phyloP scores from a whole-genome alignment of 2,329 filamentous ascomycete species.

The Sclerotinia subarctica region DNA sequence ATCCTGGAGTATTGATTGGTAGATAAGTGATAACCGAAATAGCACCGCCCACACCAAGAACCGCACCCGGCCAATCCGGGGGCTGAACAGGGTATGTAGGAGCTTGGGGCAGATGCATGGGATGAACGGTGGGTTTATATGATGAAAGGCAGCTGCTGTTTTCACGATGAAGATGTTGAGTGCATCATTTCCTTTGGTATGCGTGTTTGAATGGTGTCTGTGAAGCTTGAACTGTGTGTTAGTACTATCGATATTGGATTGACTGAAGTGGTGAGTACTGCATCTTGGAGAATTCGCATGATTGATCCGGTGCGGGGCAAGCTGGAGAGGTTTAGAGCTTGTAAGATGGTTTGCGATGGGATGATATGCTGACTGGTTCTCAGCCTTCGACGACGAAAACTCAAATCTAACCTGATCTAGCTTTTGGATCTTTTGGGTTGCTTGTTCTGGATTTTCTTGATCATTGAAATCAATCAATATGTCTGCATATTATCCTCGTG shows the following conservation, averaged over 20 bases:
- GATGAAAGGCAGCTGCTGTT: slow-evolving; percentile 2
- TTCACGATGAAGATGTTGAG: not conserved
- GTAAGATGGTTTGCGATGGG: not conserved
- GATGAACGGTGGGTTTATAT: not conserved
- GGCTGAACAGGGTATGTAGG: not conserved
- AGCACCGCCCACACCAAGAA: slow-evolving; percentile 12
- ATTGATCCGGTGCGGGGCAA: slow-evolving; percentile 12
- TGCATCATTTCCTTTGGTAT: not conserved
- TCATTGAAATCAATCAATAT: slow-evolving; percentile 25
- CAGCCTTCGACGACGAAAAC: not conserved
- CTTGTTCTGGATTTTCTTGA: not conserved
- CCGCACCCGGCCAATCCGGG: slow-evolving; percentile 1
- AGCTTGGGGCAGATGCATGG: not conserved
- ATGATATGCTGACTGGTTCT: slow-evolving; percentile 13
- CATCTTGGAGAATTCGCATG: not conserved
- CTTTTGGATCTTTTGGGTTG: not conserved
- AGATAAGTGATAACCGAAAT: not conserved
- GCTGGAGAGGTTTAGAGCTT: not conserved
- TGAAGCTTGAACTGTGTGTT: not conserved
- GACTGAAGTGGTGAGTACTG: not conserved
- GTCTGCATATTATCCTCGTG: slow-evolving; percentile 40
- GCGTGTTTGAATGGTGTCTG: not conserved
- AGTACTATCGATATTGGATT: not conserved
- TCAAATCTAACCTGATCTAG: not conserved
- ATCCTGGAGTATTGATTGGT: not conserved